Evolutionary conservation across 495 filamentous ascomycete species (phyloP), one percentile per base, ranked within the genome.

Genomic region (Penicillium arizonense): DNA sequence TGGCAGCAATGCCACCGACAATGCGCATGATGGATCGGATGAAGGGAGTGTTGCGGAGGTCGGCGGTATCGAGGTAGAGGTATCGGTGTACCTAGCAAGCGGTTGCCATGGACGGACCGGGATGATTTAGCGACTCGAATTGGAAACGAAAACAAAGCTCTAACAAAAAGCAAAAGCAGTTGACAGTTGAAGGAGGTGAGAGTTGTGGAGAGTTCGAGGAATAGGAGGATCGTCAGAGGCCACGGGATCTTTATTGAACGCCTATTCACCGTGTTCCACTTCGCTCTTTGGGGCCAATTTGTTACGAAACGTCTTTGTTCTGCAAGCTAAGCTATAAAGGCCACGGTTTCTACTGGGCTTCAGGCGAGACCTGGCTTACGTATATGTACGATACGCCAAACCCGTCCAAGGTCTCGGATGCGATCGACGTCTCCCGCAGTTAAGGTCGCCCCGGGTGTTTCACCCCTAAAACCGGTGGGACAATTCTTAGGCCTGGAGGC

Each of bases 1-100:
- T 67, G 56, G 70, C 58, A 47, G 77, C 72, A 57, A 79, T 73
- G 55, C 59, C 55, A 50, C 60, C 46, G 18, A 52, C 52, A 53
- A 76, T 47, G 63, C 70, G 70, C 73, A 76, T 76, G 47, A 48
- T 63, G 57, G 39, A 43, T 53, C 52, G 21, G 46, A 34, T 11
- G 53, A 32, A 35, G 42, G 55, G 47, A 43, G 45, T 26, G 37
- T 38, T 14, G 44, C 49, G 53, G 44, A 50, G 36, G 52, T 45
- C 38, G 33, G 36, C 43, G 55, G 40, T 54, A 47, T 54, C 47
- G 55, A 50, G 45, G 53, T 46, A 14, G 24, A 43, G 32, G 32
- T 49, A 10, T 38, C 35, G 30, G 20, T 38, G 36, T 41, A 28
- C 14, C 48, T 45, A 42, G 37, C 33, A 36, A 40, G 35, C 36